Conservation (phyloP, 148 eudicot genomes). For the Rhododendron mucronatum region DNA sequence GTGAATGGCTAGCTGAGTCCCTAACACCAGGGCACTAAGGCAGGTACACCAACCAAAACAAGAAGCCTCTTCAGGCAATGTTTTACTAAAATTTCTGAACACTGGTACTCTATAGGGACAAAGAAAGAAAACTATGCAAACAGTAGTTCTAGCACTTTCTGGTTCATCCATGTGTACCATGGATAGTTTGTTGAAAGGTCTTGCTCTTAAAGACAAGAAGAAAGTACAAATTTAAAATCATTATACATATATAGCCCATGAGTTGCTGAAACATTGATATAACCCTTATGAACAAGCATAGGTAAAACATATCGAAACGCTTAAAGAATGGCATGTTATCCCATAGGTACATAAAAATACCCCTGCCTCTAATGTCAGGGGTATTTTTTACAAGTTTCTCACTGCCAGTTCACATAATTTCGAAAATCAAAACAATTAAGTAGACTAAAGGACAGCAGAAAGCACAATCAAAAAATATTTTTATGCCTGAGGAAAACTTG, state of each 20-base stretch:
- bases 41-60: not conserved
- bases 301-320: not conserved
- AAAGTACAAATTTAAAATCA: not conserved
- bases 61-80: not conserved
- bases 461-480: not conserved
- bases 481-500: not conserved
- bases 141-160: not conserved
- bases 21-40: not conserved
- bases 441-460: slow-evolving; percentile 5
- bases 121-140: not conserved
- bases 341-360: not conserved
- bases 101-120: not conserved
- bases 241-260: not conserved
- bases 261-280: not conserved
- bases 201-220: not conserved
- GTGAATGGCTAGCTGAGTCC: not conserved
- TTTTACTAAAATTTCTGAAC: not conserved
- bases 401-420: not conserved
- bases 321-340: not conserved
- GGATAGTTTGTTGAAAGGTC: not conserved
- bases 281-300: not conserved
- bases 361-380: not conserved
- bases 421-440: not conserved
- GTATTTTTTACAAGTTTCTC: not conserved
- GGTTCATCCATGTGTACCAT: not conserved